Evolutionary conservation across 176 grass and related monocot genomes (phyloP), one percentile per base, ranked within the genome.

Genomic region (Canna indica): DNA sequence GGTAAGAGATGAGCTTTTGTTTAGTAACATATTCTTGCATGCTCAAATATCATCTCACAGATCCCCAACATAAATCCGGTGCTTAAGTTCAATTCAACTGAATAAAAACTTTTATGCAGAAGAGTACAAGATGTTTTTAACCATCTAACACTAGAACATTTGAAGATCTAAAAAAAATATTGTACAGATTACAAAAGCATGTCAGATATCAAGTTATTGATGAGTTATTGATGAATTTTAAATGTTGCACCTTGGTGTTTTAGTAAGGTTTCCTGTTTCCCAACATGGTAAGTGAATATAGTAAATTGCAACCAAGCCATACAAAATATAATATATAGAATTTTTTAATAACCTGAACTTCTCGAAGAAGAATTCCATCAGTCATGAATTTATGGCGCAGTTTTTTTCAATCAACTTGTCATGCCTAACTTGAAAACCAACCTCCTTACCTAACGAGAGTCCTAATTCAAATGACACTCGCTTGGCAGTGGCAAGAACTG

Each of bases 341-440:
- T 35, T 16, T 29, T n/a, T 7, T 46, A 31, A 57, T 14, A 44
- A 93, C 94, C 94, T 99, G 89, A 50, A 99, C 52, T 71, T 99
- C 89, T 78, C 94, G 86, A 65, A 99, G 84, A 75, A 99, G 85
- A 87, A 99, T 99, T 47, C 94, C 94, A 81, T 99, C 89, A 29
- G 89, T 99, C 94, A 99, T 99, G 73, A 99, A 99, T 80, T 99
- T 73, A 99, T 99, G 34, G 78, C 87, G 52, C 86, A 99, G 54
- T 74, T 86, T 59, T 76, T 87, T 65, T 89, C 94, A 28, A 99
- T 85, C 78, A 76, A 46, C 74, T 85, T 90, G 35, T 93, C 94
- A 77, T 99, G 94, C 75, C 94, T 83, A 78, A 99, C 94, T 86
- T 99, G 89, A 90, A 99, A 99, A 71, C 94, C 94, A 35, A 99